These are phyloP conservation scores for Colletotrichum gigasporum DNA, from an alignment of 2,329 filamentous ascomycete species.

Conservation along the genomic window DNA sequence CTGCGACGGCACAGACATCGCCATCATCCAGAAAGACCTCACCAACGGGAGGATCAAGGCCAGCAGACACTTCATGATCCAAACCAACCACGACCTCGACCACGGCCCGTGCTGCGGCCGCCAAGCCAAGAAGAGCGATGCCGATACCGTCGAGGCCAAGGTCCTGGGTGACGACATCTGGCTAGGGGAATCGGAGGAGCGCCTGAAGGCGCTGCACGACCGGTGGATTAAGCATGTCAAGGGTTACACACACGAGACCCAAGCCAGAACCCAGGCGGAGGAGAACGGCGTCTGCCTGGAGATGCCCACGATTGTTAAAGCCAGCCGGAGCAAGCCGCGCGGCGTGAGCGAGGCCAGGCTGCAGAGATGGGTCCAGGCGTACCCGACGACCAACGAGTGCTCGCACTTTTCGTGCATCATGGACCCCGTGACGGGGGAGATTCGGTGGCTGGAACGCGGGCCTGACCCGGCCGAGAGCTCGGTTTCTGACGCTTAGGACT, in stretches of 20 bases:
- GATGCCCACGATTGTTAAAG: conserved; percentile 34
- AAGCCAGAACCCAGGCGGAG: neutral
- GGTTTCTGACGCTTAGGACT: neutral
- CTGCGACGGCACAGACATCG: conserved; percentile 56
- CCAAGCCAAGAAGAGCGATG: neutral
- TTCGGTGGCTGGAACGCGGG: conserved; percentile 51
- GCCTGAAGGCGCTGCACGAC: conserved; percentile 16
- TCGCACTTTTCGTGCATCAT: conserved; percentile 68
- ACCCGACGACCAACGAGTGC: conserved; percentile 64
- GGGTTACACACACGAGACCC: neutral
- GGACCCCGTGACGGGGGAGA: conserved; percentile 58
- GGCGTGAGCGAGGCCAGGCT: conserved; percentile 45
- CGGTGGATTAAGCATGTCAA: conserved; percentile 19
- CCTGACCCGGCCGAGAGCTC: neutral
- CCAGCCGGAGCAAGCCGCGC: neutral
- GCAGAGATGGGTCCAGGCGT: conserved; percentile 57
- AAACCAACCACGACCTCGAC: conserved; percentile 64
- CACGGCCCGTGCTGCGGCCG: neutral
- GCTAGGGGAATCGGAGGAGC: conserved; percentile 40
- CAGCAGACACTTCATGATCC: conserved; percentile 60
- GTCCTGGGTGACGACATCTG: conserved; percentile 35
- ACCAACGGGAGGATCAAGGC: conserved; percentile 52
- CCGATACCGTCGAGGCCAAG: neutral
- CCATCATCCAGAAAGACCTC: conserved; percentile 66
- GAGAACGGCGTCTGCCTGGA: conserved; percentile 17